Evolutionary conservation across 306 rosid species (phyloP), one percentile per base, ranked within the genome.

Genomic region (Hippophae tibetana): DNA sequence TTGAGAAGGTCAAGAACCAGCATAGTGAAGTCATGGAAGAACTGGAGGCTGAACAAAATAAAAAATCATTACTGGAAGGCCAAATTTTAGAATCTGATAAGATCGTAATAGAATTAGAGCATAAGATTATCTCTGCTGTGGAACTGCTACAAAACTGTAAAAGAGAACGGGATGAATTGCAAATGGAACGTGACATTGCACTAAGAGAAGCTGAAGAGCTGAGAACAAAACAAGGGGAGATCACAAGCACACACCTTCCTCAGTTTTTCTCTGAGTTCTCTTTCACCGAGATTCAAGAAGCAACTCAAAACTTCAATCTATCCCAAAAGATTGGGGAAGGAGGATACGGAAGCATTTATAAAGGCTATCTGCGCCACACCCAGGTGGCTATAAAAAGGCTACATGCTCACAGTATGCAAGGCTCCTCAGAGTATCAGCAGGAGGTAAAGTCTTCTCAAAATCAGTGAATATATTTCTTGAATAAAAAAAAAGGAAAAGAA

Each of bases 241-340:
- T 69, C 49, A 70, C 88, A 46, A 58, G 76, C 52, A 10, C 66
- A 14, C 68, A 62, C 7, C 25, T 64, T 13, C 86, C 76, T 13
- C 84, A 65, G 60, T 74, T 74, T 65, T 85, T 77, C 70, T 70
- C 79, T n/a, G 95, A 87, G 47, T 82, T 92, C 68, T 72, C 83
- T 18, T 72, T 72, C 67, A 10, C 48, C 5, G 96, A 92, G 75
- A 76, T 92, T 43, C 69, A 72, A 66, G 82, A 88, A 78, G 93
- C 96, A 11, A 88, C 95, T 46, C 42, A 13, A 49, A 73, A 68
- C 65, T 86, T 88, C 54, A 63, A 80, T 70, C 76, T 70, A 7
- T 75, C 85, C 42, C 57, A 63, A 31, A 85, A 78, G 89, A 88
- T 92, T 8, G 96, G 99, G 67, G 90, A 86, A 75, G 99, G 96